Conservation (phyloP, 768 basidiomycete species). For the Leucogyrophana mollusca region DNA sequence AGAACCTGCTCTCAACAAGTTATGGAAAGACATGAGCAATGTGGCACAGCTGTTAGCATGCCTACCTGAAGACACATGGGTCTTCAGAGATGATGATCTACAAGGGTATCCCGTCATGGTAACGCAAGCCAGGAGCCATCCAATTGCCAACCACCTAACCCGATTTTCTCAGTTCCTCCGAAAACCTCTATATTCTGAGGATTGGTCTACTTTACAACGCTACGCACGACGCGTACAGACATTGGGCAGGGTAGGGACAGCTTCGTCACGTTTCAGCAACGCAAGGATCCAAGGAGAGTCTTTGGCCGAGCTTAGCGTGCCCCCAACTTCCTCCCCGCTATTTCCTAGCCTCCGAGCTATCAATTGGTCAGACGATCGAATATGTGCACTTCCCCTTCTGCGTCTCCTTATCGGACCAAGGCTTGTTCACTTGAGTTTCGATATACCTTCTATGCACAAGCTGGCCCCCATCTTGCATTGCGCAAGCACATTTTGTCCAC, state of each 20-base stretch:
- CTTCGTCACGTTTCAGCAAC: too few species aligned
- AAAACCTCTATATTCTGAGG: neutral
- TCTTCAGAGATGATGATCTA: neutral
- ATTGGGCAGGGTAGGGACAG: too few species aligned
- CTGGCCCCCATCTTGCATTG: neutral
- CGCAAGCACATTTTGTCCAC: neutral
- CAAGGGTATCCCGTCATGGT: too few species aligned
- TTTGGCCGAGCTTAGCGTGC: neutral
- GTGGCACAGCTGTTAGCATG: neutral
- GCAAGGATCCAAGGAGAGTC: neutral
- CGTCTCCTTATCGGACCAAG: neutral
- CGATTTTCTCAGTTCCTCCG: too few species aligned
- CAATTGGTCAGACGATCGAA: slow-evolving; percentile 1
- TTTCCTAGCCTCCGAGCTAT: slow-evolving; percentile 1
- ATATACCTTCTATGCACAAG: neutral
- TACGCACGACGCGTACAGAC: slow-evolving; percentile 1
- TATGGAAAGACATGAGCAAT: neutral
- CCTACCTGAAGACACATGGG: neutral
- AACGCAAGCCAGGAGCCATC: too few species aligned
- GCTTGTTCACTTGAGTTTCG: neutral
- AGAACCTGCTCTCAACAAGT: neutral
- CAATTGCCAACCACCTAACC: too few species aligned
- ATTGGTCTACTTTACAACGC: slow-evolving; percentile 1
- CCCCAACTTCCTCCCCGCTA: neutral
- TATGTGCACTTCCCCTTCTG: slow-evolving; percentile 1